A percentile compares a stretch with the other conserved stretches of the same genome.
phyloP scores from a whole-genome alignment of 192 early-diverging fungal genomes.

The Rhizophagus prolifer region DNA sequence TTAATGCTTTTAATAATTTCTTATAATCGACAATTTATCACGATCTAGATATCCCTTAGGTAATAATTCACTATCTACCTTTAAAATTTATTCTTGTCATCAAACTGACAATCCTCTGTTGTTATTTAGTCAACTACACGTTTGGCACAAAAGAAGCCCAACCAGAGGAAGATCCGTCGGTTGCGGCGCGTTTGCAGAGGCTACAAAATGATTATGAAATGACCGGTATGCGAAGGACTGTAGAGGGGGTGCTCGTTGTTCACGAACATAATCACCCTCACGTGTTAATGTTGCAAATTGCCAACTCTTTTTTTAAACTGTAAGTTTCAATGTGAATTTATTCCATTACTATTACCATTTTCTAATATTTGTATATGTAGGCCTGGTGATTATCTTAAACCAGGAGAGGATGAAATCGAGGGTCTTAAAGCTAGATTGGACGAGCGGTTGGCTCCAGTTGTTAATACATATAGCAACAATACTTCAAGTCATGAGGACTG shows the following conservation, averaged over 20 bases:
- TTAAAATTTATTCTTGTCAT: neutral
- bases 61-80: neutral
- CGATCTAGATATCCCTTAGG: constrained; percentile 26
- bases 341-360: neutral
- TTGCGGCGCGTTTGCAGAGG: constrained; percentile 56
- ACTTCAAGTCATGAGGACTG: constrained; percentile 49
- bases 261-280: constrained; percentile 82
- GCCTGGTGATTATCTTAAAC: constrained; percentile 69
- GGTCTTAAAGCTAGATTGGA: constrained; percentile 64
- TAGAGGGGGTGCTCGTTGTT: constrained; percentile 73
- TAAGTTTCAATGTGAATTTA: constrained; percentile 34
- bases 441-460: constrained; percentile 53
- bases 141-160: constrained; percentile 77
- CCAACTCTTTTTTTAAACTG: constrained; percentile 74
- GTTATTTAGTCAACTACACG: constrained; percentile 53
- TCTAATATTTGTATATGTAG: constrained; percentile 33
- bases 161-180: constrained; percentile 62
- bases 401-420: constrained; percentile 73
- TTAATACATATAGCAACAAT: constrained; percentile 27
- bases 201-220: constrained; percentile 64
- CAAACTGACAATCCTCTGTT: neutral
- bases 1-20: neutral
- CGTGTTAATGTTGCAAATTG: constrained; percentile 75
- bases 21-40: neutral
- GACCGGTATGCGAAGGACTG: constrained; percentile 65